Percentiles rank a stretch among this genome's conserved stretches.
Evolutionary conservation across 192 early-diverging fungal genomes (phyloP).

Genomic region (Phycomyces blakesleeanus): DNA sequence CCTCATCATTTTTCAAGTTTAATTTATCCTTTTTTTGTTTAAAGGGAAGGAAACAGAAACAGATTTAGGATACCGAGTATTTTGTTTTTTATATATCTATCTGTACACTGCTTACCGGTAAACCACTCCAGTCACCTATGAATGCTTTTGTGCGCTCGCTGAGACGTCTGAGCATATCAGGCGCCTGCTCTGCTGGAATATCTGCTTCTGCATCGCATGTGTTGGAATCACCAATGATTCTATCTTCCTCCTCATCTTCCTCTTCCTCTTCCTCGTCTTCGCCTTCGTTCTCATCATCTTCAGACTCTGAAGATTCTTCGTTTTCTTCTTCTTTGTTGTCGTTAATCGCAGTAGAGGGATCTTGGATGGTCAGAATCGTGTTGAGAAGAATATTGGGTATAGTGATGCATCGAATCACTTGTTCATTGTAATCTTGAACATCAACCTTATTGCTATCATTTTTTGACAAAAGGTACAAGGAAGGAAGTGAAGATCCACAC

Average conservation of each 20-base stretch:
- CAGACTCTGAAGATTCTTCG: constrained; percentile 24
- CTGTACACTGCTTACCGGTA: constrained; percentile 32
- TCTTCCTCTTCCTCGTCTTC: constrained; percentile 22
- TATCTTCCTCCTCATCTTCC: constrained; percentile 34
- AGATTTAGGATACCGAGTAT: background rate
- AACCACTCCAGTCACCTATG: constrained; percentile 64
- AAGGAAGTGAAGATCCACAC: constrained; percentile 85
- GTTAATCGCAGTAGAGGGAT: constrained; percentile 10
- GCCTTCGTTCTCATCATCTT: constrained; percentile 25
- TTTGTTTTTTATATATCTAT: background rate
- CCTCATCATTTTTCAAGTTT: constrained; percentile 37
- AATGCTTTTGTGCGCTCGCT: constrained; percentile 50
- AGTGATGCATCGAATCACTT: constrained; percentile 83
- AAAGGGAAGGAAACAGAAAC: background rate
- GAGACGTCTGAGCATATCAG: constrained; percentile 29
- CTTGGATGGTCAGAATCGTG: constrained; percentile 46
- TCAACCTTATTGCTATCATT: constrained; percentile 51
- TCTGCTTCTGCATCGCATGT: constrained; percentile 44
- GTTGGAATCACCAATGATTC: constrained; percentile 27
- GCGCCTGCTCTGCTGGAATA: constrained; percentile 27
- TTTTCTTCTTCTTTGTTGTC: constrained; percentile 13
- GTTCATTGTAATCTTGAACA: constrained; percentile 93
- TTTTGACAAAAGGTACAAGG: constrained; percentile 69
- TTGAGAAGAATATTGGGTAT: constrained; percentile 90
- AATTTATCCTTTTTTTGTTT: constrained; percentile 45